These are phyloP conservation scores for Leersia perrieri DNA, from an alignment of 176 grass and related monocot species.

Conservation along the genomic window DNA sequence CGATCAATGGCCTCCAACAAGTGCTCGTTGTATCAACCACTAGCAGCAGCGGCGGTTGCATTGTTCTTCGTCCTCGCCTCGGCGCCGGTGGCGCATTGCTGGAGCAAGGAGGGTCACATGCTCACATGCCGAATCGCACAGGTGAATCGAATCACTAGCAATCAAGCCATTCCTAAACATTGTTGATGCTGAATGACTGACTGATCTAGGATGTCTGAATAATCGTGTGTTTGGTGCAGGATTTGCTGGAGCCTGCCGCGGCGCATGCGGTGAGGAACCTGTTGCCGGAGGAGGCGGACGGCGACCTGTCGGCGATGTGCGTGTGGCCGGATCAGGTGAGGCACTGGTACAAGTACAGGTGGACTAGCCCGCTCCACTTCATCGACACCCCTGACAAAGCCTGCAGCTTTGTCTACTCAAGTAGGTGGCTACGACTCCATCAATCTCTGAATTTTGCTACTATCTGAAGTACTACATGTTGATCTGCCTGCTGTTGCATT, in stretches of 20 bases:
- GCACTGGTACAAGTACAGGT: slow-evolving; percentile 76
- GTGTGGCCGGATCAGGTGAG: slow-evolving; percentile 82
- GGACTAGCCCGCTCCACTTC: slow-evolving; percentile 79
- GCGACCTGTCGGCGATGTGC: slow-evolving; percentile 75
- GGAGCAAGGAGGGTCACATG: slow-evolving; percentile 86
- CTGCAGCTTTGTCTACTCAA: slow-evolving; percentile 75
- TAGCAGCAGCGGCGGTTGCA: background rate
- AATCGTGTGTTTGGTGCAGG: slow-evolving; percentile 30
- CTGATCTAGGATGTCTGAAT: background rate
- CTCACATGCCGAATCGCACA: slow-evolving; percentile 88
- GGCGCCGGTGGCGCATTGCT: slow-evolving; percentile 37
- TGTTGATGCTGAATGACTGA: no score
- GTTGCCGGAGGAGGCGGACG: slow-evolving; percentile 57
- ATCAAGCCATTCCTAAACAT: background rate
- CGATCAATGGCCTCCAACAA: background rate
- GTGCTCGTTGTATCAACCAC: background rate
- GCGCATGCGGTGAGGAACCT: slow-evolving; percentile 68
- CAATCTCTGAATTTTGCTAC: background rate
- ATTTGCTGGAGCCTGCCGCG: slow-evolving; percentile 56
- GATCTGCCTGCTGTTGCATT: background rate
- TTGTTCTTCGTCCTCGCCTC: slow-evolving; percentile 24
- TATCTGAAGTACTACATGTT: background rate
- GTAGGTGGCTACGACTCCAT: slow-evolving; percentile 21
- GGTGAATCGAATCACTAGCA: slow-evolving; percentile 12
- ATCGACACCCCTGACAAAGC: slow-evolving; percentile 81